phyloP scores from a whole-genome alignment of 1,284 basidiomycete species.

The Cronartium ribicola region DNA sequence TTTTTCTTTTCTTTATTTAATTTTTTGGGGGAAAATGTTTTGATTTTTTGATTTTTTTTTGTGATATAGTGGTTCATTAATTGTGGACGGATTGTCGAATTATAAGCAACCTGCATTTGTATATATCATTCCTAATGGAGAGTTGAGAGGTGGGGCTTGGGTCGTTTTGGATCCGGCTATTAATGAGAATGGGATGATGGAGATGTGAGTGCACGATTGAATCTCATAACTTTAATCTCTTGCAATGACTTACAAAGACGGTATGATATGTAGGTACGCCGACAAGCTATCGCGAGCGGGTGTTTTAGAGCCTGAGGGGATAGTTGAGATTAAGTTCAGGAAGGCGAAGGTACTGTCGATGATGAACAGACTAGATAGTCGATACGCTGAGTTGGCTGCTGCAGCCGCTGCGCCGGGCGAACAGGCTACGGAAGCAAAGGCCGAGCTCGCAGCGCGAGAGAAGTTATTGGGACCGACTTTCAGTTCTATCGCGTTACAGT shows the following conservation, averaged over 20 bases:
- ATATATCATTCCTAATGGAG: slow-evolving; percentile 97
- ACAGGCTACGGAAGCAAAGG: slow-evolving; percentile 63
- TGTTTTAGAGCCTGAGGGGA: slow-evolving; percentile 95
- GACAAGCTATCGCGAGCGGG: slow-evolving; percentile 93
- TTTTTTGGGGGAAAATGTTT: neutral
- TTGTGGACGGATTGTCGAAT: slow-evolving; percentile 92
- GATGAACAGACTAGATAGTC: slow-evolving; percentile 88
- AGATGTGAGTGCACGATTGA: slow-evolving; percentile 67
- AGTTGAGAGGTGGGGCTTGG: slow-evolving; percentile 98
- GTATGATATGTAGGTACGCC: slow-evolving; percentile 56
- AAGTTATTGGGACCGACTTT: slow-evolving; percentile 80
- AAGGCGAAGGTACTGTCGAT: slow-evolving; percentile 81
- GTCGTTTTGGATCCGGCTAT: slow-evolving; percentile 98
- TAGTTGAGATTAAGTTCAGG: slow-evolving; percentile 73
- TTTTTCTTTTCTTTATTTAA: neutral
- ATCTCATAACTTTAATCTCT: neutral
- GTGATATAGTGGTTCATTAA: slow-evolving; percentile 56
- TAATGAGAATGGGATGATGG: slow-evolving; percentile 88
- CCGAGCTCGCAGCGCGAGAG: slow-evolving; percentile 70
- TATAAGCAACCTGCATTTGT: slow-evolving; percentile 99
- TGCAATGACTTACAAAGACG: neutral
- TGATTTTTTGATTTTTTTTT: neutral
- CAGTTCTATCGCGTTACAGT: slow-evolving; percentile 86
- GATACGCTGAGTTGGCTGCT: slow-evolving; percentile 71
- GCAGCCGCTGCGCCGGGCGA: slow-evolving; percentile 60